Evolutionary conservation across 164 flowering plant species (phyloP).

Genomic region (Vitis labrusca): DNA sequence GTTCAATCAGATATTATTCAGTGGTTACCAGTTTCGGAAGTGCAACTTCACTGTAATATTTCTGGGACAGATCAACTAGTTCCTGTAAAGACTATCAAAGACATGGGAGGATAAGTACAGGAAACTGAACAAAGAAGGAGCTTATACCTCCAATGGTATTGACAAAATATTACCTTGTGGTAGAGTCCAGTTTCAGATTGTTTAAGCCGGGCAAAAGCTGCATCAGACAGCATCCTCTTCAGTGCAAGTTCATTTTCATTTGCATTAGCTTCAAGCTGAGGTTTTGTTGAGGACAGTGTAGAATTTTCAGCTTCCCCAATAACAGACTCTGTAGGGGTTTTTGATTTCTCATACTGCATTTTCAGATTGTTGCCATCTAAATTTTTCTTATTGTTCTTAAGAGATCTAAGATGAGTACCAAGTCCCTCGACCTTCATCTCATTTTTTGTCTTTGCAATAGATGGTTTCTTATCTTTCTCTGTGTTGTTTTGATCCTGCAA

Average conservation of each 20-base stretch:
- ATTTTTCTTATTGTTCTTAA: conserved; percentile 66
- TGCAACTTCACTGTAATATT: conserved; percentile 89
- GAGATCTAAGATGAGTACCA: conserved; percentile 77
- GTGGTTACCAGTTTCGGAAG: conserved; percentile 86
- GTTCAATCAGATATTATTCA: not conserved
- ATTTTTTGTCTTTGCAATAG: conserved; percentile 59
- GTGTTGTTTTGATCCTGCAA: conserved; percentile 88
- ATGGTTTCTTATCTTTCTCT: conserved; percentile 84
- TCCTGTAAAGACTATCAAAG: conserved; percentile 75
- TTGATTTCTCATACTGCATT: conserved; percentile 30
- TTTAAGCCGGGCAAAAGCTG: conserved; percentile 76
- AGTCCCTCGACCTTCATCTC: conserved; percentile 95
- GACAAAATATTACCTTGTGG: conserved; percentile 54
- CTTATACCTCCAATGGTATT: not conserved
- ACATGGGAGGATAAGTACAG: conserved; percentile 25
- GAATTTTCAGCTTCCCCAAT: conserved; percentile 41
- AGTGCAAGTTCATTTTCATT: conserved; percentile 59
- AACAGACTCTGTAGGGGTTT: conserved; percentile 25
- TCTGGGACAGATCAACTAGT: conserved; percentile 75
- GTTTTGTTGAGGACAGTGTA: conserved; percentile 27
- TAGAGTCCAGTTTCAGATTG: conserved; percentile 94
- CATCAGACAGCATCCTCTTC: conserved; percentile 58
- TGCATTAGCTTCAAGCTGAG: conserved; percentile 39
- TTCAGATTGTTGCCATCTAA: conserved; percentile 38
- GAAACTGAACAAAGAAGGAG: not conserved